Evolutionary conservation across 2,329 filamentous ascomycete species (phyloP), one percentile per base, ranked within the genome.

Genomic region (Ophiosphaerella herpotricha): DNA sequence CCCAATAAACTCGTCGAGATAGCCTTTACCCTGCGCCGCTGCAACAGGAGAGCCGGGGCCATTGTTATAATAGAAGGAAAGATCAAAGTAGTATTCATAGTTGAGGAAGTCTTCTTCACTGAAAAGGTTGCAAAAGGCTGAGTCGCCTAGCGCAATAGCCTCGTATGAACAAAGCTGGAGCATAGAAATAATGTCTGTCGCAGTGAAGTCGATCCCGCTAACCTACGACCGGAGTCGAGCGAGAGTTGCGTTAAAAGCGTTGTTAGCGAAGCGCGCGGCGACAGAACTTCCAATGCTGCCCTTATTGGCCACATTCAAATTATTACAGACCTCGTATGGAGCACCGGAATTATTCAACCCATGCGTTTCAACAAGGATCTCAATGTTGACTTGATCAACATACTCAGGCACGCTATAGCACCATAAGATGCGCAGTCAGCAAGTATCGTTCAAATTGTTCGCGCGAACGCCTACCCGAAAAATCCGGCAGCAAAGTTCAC

Each of bases 61-160:
- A 46, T 70, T 70, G 56, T 70, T 67, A 54, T 63, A 66, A 55
- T 67, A 68, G 59, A 75, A 63, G 48, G 70, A 70, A 26, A 78
- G 58, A 48, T 78, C 76, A 53, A 70, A 76, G 58, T 70, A 76
- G 58, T 78, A 77, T 43, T 77, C 75, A 46, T 72, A 77, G 51
- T 76, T 75, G 8, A 76, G 26, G 50, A 74, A 78, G 48, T 78
- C 76, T 46, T 76, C 57, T 38, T 76, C 63, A 39, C 60, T 74
- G 60, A 77, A 78, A 8, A 78, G 63, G 5, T 50, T 37, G 54
- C 75, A 78, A 63, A 77, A 78, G 3, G 70, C 59, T 0, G 75
- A 77, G 55, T 75, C 77, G 21, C 76, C 75, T 2, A 78, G 70
- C 0, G 74, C 74, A 24, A 67, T 64, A 26, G 65, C 68, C 40